phyloP scores from a whole-genome alignment of 2,329 filamentous ascomycete species.

The Aspergillus pseudotamarii region DNA sequence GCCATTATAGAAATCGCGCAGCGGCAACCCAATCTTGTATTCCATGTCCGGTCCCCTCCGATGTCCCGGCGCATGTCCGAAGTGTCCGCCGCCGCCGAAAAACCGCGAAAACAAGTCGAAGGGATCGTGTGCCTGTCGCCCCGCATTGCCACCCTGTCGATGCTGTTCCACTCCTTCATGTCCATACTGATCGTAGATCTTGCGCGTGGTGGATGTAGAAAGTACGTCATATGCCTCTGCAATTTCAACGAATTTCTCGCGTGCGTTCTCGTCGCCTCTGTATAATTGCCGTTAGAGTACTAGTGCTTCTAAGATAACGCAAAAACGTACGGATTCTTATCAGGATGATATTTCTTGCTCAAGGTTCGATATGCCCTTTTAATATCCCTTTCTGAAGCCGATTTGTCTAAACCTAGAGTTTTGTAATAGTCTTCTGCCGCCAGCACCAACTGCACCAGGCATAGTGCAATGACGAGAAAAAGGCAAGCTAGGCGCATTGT shows the following conservation, averaged over 20 bases:
- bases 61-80: constrained; percentile 71
- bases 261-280: constrained; percentile 76
- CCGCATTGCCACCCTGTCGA: constrained; percentile 67
- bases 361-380: constrained; percentile 91
- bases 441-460: constrained; percentile 42
- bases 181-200: constrained; percentile 92
- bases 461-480: constrained; percentile 35
- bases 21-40: constrained; percentile 74
- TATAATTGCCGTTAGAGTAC: neutral
- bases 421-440: constrained; percentile 57
- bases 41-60: constrained; percentile 87
- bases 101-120: constrained; percentile 97
- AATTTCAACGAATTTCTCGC: constrained; percentile 90
- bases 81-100: constrained; percentile 90
- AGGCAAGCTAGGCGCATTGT: constrained; percentile 41
- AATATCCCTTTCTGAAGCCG: constrained; percentile 82
- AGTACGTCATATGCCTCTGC: constrained; percentile 95
- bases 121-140: constrained; percentile 70
- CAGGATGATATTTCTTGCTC: constrained; percentile 94
- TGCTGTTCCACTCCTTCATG: constrained; percentile 88
- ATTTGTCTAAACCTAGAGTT: constrained; percentile 77
- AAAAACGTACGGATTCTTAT: constrained; percentile 86
- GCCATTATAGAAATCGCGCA: constrained; percentile 92
- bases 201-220: constrained; percentile 74
- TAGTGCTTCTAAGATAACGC: constrained; percentile 2